Conservation (phyloP, 2,329 filamentous ascomycete species). For the Penicillium occitanis region DNA sequence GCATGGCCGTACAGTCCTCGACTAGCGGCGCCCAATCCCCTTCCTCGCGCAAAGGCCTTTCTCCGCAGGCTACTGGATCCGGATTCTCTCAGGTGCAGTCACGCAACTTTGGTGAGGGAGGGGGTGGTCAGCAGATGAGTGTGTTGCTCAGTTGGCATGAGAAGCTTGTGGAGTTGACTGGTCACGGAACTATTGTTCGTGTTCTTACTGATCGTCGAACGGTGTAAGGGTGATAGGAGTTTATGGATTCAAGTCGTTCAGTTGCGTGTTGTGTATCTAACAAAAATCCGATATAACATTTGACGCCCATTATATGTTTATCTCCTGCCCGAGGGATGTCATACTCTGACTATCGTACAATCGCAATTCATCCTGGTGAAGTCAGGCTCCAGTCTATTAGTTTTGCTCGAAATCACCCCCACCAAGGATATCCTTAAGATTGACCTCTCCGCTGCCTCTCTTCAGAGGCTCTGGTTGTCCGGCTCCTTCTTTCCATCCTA, state of each 20-base stretch:
- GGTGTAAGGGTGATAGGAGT: slow-evolving; percentile 55
- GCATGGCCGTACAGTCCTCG: slow-evolving; percentile 62
- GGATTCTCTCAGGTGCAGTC: slow-evolving; percentile 80
- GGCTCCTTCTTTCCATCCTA: slow-evolving; percentile 88
- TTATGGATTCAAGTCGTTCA: slow-evolving; percentile 14
- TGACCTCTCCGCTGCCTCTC: slow-evolving; percentile 82
- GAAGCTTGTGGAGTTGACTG: slow-evolving; percentile 93
- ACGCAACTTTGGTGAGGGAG: slow-evolving; percentile 60
- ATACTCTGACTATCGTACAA: background rate
- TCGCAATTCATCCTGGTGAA: background rate
- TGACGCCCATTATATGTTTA: background rate
- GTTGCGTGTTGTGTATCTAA: slow-evolving; percentile 14
- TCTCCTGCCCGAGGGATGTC: background rate
- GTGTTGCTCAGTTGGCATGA: slow-evolving; percentile 98
- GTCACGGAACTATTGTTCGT: slow-evolving; percentile 85
- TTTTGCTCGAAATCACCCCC: slow-evolving; percentile 40
- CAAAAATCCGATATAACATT: slow-evolving; percentile 4
- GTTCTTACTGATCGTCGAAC: slow-evolving; percentile 96
- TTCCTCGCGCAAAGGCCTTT: slow-evolving; percentile 54
- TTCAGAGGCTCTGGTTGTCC: slow-evolving; percentile 76
- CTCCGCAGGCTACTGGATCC: slow-evolving; percentile 77
- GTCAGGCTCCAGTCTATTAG: background rate
- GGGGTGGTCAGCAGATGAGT: slow-evolving; percentile 87
- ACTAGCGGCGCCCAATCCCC: slow-evolving; percentile 49
- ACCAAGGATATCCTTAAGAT: slow-evolving; percentile 77